phyloP scores from a whole-genome alignment of 2,329 filamentous ascomycete species.

The Phaeosphaeria sp. region DNA sequence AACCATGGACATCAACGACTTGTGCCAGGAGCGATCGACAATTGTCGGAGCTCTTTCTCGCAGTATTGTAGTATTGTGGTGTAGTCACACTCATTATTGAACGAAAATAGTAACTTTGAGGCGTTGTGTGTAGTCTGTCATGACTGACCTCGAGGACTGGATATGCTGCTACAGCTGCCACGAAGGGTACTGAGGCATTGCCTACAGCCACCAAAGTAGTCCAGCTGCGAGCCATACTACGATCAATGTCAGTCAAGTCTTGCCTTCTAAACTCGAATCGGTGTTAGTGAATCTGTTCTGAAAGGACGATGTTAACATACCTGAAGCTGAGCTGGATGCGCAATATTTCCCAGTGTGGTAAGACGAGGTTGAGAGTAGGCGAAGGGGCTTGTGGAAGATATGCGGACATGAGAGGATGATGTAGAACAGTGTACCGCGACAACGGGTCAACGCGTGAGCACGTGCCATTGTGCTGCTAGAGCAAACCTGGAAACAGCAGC shows the following conservation, averaged over 20 bases:
- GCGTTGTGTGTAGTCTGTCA: too few species aligned
- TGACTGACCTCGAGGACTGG: slow-evolving; percentile 14
- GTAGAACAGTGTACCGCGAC: neutral
- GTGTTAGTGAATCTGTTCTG: too few species aligned
- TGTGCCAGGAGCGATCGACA: too few species aligned
- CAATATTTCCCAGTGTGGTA: neutral
- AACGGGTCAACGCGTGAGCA: neutral
- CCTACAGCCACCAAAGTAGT: slow-evolving; percentile 1
- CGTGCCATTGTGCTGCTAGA: neutral
- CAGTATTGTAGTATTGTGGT: too few species aligned
- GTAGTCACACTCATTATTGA: too few species aligned
- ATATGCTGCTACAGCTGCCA: slow-evolving; percentile 4
- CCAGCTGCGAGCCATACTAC: slow-evolving; percentile 8
- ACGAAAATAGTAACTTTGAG: too few species aligned
- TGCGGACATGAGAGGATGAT: too few species aligned
- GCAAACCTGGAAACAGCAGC: too few species aligned
- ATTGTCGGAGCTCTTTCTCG: too few species aligned
- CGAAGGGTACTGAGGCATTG: slow-evolving; percentile 7
- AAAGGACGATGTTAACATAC: neutral
- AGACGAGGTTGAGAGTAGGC: neutral
- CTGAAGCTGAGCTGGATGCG: neutral
- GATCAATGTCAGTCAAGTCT: neutral
- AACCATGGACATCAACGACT: too few species aligned
- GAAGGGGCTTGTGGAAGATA: neutral
- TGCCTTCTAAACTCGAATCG: too few species aligned